Percentiles rank a stretch among this genome's conserved stretches.
These are phyloP conservation scores for Solanum commersonii DNA, from an alignment of 257 asterid species.

Conservation along the genomic window DNA sequence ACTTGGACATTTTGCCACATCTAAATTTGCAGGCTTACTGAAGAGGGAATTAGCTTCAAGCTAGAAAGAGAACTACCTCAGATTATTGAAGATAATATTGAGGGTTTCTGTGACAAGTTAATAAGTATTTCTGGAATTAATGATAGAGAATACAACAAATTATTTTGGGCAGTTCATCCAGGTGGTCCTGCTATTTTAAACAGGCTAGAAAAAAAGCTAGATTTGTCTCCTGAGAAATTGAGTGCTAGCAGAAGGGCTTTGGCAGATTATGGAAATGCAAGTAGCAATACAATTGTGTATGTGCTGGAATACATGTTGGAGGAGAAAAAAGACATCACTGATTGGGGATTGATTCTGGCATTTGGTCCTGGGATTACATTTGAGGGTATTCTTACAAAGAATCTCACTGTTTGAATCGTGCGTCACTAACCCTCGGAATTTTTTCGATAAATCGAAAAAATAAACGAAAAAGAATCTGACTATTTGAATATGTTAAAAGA, in stretches of 20 bases:
- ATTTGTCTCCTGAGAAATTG: slow-evolving; percentile 57
- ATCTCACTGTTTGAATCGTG: slow-evolving; percentile 23
- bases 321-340: slow-evolving; percentile 19
- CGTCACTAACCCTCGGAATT: background rate
- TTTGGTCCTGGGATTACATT: slow-evolving; percentile 96
- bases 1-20: background rate
- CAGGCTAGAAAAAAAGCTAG: slow-evolving; percentile 63
- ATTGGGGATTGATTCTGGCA: slow-evolving; percentile 85
- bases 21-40: slow-evolving; percentile 34
- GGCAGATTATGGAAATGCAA: slow-evolving; percentile 88
- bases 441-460: background rate
- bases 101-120: slow-evolving; percentile 47
- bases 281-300: slow-evolving; percentile 86
- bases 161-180: slow-evolving; percentile 99
- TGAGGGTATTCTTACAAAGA: slow-evolving; percentile 86
- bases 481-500: background rate
- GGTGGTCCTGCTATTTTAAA: slow-evolving; percentile 93
- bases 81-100: slow-evolving; percentile 67
- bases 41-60: slow-evolving; percentile 89
- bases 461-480: slow-evolving; percentile 11
- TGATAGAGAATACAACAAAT: slow-evolving; percentile 34
- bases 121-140: slow-evolving; percentile 31
- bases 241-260: slow-evolving; percentile 70
- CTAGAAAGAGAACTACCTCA: slow-evolving; percentile 71
- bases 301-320: slow-evolving; percentile 81